Evolutionary conservation across 257 asterid genomes (phyloP).

Genomic region (Lavandula angustifolia): DNA sequence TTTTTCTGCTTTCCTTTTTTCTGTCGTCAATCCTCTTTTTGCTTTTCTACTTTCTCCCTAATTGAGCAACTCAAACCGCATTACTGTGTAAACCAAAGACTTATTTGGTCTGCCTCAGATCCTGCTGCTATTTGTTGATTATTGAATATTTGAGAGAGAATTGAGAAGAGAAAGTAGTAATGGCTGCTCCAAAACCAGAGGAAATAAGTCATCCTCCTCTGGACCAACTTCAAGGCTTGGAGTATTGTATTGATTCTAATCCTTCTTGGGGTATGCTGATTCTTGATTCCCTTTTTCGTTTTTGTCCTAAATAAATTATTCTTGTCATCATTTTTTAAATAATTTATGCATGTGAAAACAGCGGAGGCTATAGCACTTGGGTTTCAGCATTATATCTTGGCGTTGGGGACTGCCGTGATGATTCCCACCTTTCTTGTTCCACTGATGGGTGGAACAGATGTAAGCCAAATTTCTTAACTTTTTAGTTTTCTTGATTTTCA

Average conservation of each 20-base stretch:
- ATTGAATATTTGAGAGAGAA: slow-evolving; percentile 29
- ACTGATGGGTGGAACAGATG: slow-evolving; percentile 90
- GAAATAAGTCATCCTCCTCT: slow-evolving; percentile 91
- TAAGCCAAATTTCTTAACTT: slow-evolving; percentile 39
- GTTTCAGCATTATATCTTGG: slow-evolving; percentile 88
- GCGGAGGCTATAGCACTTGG: slow-evolving; percentile 89
- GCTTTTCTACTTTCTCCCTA: slow-evolving; percentile 50
- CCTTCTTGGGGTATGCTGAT: slow-evolving; percentile 86
- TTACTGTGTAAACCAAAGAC: slow-evolving; percentile 27
- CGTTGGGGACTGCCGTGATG: slow-evolving; percentile 95
- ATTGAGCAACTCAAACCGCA: slow-evolving; percentile 37
- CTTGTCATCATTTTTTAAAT: neutral
- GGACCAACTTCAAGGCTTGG: slow-evolving; percentile 98
- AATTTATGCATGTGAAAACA: slow-evolving; percentile 43
- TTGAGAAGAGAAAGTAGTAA: slow-evolving; percentile 30
- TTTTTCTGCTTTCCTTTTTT: slow-evolving; percentile 46
- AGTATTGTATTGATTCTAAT: slow-evolving; percentile 96
- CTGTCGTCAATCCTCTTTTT: slow-evolving; percentile 35
- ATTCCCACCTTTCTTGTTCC: slow-evolving; percentile 95
- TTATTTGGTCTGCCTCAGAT: slow-evolving; percentile 25
- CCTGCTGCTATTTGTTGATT: slow-evolving; percentile 26
- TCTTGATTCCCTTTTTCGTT: neutral
- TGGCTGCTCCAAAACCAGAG: slow-evolving; percentile 89
- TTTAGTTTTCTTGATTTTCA: neutral
- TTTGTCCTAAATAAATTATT: neutral